Base-by-base conservation (phyloP, 192 early-diverging fungal species). In the Backusella luteola region DNA sequence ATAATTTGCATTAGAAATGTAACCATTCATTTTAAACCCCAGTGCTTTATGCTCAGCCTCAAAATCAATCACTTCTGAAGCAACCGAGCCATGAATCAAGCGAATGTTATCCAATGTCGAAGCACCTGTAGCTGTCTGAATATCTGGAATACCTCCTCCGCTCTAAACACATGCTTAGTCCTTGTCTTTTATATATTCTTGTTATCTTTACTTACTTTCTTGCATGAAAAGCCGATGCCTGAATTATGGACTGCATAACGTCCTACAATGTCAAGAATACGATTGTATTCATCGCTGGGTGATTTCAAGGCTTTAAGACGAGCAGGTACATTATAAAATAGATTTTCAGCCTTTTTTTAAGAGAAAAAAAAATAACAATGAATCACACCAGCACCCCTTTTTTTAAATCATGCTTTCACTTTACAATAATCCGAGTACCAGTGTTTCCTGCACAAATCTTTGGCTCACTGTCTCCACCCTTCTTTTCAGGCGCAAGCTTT, bases 371-470 rank as follows among this genome's bases (percentile, higher is more conserved):
- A 9, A 29, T 36, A 35, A 68, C 19, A 26, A 34, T 32, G 35
- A 23, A 23, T 23, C 53, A 59, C 23, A 59, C 3, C 21, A 23
- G 11, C 15, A 49, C 17, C 38, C 3, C 1, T 23, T 53, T 53
- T 72, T 9, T 15, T 49, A 32, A 32, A 32, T 32, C 32, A 32
- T 23, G 19, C 34, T 39, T n/a, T 53, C 26, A 63, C 19, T 81
- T 38, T 84, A 93, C 96, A 46, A 91, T 92, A 38, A 99, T 96
- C 66, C 93, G 93, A 3, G 97, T 99, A 36, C 98, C 98, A 69
- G 90, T 92, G 78, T 99, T 99, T 12, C 96, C 98, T 12, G 97
- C 97, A 78, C 94, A 96, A 4, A 97, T 93, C 74, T 95, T 96
- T 67, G 97, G 96, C 15, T 95, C 95, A 34, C 90, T 80, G 59